Base-by-base conservation (phyloP, 2,329 filamentous ascomycete species). In the Phyllosticta paracitricarpa region DNA sequence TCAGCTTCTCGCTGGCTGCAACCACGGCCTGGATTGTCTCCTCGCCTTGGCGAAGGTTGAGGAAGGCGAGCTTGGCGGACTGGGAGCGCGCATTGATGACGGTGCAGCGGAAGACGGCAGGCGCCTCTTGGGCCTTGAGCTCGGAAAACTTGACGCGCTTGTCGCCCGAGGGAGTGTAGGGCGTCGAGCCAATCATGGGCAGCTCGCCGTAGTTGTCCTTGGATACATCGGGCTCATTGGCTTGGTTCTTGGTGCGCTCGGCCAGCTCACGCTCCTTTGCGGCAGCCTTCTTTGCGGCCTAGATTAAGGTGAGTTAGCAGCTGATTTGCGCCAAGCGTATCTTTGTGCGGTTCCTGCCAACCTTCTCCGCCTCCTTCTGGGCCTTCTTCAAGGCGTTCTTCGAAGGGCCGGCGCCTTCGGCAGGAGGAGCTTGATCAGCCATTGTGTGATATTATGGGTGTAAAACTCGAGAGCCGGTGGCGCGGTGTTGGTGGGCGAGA, bases 1-100 rank as follows among this genome's bases (percentile, higher is more conserved):
- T 91, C 84, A 71, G 80, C 76, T 69, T 83, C 64, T 77, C 76
- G 65, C 75, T 84, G 56, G 84, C 87, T 19, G 82, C 81, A 17
- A 91, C 79, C 48, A 97, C 87, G 58, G 88, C 91, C 78, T 97
- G 92, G 51, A 97, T 87, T 26, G 86, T 88, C 80, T 88, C 87
- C 69, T 86, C 82, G 63, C 82, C 79, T 73, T 89, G 85, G 74
- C 90, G 84, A 68, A 97, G 81, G 78, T 94, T 91, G 68, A 97
- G 77, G 77, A 97, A 97, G 52, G 86, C 88, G 79, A 97, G 88
- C 80, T 96, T 96, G 66, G 91, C 91, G 63, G 89, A 87, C 78
- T 97, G 93, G 68, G 88, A 86, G 66, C 93, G 85, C 33, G 89
- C 85, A 78, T 96, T 97, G 74, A 96, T 89, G 51, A 97, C 82